Percentiles rank a stretch among this genome's conserved stretches.
Conservation (phyloP, 2,329 filamentous ascomycete genomes). For the Colletotrichum limetticola region DNA sequence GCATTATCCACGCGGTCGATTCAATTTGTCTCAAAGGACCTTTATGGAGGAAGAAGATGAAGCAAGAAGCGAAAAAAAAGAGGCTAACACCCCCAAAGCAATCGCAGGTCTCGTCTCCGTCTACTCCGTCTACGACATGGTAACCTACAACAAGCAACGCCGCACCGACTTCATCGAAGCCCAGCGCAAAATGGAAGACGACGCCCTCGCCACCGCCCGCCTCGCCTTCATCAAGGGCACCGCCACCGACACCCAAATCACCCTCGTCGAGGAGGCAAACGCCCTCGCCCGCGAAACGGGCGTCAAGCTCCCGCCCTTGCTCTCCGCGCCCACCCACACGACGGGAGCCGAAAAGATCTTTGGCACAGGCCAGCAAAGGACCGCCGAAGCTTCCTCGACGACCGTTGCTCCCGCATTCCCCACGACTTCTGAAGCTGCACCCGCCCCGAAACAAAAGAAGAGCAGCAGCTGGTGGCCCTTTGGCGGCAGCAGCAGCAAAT, state of each 20-base stretch:
- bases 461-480: constrained; percentile 48
- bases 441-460: constrained; percentile 16
- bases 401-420: constrained; percentile 39
- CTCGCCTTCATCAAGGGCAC: constrained; percentile 69
- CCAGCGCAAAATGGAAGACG: constrained; percentile 63
- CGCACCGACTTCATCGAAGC: constrained; percentile 68
- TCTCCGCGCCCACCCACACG: constrained; percentile 52
- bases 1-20: too few species aligned
- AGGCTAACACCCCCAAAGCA: constrained; percentile 47
- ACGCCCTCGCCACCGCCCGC: constrained; percentile 66
- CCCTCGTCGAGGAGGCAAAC: constrained; percentile 67
- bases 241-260: constrained; percentile 65
- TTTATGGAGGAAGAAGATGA: not conserved
- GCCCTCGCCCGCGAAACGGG: constrained; percentile 56
- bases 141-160: constrained; percentile 69
- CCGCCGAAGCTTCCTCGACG: constrained; percentile 14
- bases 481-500: constrained; percentile 49
- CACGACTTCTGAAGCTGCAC: not conserved
- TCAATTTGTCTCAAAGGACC: too few species aligned
- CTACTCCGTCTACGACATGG: constrained; percentile 72
- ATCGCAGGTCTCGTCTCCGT: constrained; percentile 66
- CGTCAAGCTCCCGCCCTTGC: constrained; percentile 61
- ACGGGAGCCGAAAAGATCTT: constrained; percentile 34
- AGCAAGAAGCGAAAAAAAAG: not conserved
- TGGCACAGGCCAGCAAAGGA: constrained; percentile 44